Percentiles rank a stretch among this genome's conserved stretches.
Evolutionary conservation across 2,329 filamentous ascomycete species (phyloP).

Genomic region (Byssoonygena ceratinophila): DNA sequence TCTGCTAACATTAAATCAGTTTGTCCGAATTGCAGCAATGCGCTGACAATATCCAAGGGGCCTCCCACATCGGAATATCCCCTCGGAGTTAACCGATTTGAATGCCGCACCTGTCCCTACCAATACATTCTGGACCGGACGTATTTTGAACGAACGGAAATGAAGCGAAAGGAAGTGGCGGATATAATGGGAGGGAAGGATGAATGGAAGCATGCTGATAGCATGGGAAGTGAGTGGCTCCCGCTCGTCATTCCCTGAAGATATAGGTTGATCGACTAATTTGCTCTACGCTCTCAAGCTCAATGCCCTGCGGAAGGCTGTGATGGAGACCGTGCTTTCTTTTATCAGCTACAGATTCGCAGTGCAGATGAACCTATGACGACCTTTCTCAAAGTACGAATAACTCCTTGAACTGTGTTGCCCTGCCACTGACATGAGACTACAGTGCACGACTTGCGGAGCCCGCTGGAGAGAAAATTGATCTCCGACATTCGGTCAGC

Average conservation of each 20-base stretch:
- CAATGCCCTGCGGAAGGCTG: constrained; percentile 77
- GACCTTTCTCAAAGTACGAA: constrained; percentile 71
- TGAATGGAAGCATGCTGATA: constrained; percentile 85
- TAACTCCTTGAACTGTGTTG: neutral
- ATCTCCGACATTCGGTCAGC: constrained; percentile 11
- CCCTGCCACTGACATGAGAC: neutral
- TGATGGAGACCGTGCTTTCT: constrained; percentile 74
- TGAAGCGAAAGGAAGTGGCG: constrained; percentile 78
- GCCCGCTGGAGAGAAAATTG: constrained; percentile 42
- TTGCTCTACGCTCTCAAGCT: constrained; percentile 36
- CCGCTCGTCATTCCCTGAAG: no score
- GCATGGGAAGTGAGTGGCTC: constrained; percentile 48
- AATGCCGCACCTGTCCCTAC: constrained; percentile 93
- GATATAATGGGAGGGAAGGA: constrained; percentile 81
- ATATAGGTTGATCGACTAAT: neutral
- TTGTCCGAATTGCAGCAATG: constrained; percentile 43
- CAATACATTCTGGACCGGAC: constrained; percentile 69
- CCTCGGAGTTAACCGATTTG: constrained; percentile 62
- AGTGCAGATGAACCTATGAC: constrained; percentile 99
- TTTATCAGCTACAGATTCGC: constrained; percentile 93
- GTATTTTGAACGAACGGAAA: constrained; percentile 68
- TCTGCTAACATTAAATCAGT: constrained; percentile 25
- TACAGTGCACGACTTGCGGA: constrained; percentile 38
- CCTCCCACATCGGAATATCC: constrained; percentile 31
- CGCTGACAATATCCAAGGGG: constrained; percentile 37